Evolutionary conservation across 306 rosid genomes (phyloP).

Genomic region (Prunus mume): DNA sequence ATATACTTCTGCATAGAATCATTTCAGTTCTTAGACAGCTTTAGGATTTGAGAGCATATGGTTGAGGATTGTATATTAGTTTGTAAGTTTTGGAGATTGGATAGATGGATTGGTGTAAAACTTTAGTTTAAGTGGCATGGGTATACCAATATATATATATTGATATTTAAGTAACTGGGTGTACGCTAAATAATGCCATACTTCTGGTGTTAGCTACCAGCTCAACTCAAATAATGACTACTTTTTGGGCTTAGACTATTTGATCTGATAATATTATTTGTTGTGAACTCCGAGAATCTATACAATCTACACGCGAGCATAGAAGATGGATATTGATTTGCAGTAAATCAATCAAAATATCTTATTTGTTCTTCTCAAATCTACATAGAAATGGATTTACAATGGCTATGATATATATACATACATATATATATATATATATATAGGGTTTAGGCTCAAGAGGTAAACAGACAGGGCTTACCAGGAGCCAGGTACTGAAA

Average conservation of each 20-base stretch:
- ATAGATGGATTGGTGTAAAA: slow-evolving; percentile 65
- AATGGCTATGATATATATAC: not conserved
- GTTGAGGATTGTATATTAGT: slow-evolving; percentile 91
- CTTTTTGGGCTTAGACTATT: not conserved
- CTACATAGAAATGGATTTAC: not conserved
- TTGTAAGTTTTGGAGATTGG: slow-evolving; percentile 63
- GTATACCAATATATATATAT: slow-evolving; percentile 47
- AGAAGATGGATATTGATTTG: not conserved
- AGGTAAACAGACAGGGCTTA: too few relatives aligned
- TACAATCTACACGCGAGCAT: not conserved
- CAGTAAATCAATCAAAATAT: not conserved
- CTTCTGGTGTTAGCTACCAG: not conserved
- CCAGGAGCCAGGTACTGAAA: too few relatives aligned
- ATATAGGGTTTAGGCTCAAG: too few relatives aligned
- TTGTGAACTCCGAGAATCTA: not conserved
- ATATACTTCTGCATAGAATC: slow-evolving; percentile 66
- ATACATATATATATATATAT: too few relatives aligned
- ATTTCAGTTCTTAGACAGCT: slow-evolving; percentile 63
- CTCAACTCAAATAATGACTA: not conserved
- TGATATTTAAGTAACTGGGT: slow-evolving; percentile 27
- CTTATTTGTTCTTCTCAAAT: not conserved
- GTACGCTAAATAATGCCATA: not conserved
- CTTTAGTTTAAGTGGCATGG: slow-evolving; percentile 42
- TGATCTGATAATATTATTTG: not conserved
- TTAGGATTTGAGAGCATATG: slow-evolving; percentile 70